Percentiles rank a stretch among this genome's conserved stretches.
Evolutionary conservation across 495 filamentous ascomycete genomes (phyloP).

Genomic region (Penicillium angulare): DNA sequence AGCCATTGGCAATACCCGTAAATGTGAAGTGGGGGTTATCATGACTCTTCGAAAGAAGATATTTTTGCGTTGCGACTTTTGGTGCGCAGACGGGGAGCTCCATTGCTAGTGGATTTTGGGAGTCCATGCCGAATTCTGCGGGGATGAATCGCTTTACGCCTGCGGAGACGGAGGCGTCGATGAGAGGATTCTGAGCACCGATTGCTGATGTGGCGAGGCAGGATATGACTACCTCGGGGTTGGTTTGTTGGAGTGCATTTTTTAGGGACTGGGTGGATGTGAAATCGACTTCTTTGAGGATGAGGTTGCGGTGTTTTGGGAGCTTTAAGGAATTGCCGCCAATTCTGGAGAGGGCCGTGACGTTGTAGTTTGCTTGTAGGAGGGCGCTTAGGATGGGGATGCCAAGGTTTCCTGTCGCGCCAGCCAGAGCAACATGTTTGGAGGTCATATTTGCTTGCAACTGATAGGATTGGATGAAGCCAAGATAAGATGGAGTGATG

Average conservation of each 20-base stretch:
- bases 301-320: conserved; percentile 37
- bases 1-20: conserved; percentile 49
- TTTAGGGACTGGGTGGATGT: conserved; percentile 51
- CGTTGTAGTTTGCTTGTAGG: conserved; percentile 51
- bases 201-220: conserved; percentile 38
- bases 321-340: conserved; percentile 34
- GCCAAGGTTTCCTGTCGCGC: conserved; percentile 65
- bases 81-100: conserved; percentile 41
- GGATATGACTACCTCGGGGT: conserved; percentile 34
- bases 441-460: background rate
- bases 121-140: conserved; percentile 59
- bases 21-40: conserved; percentile 41
- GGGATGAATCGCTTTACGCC: conserved; percentile 63
- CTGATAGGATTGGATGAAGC: background rate
- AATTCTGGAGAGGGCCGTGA: conserved; percentile 60
- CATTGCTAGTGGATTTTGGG: conserved; percentile 34
- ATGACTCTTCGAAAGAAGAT: conserved; percentile 41
- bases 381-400: conserved; percentile 54
- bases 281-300: conserved; percentile 55
- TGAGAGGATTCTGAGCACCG: conserved; percentile 28
- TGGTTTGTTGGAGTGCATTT: conserved; percentile 27
- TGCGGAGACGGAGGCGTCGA: conserved; percentile 60
- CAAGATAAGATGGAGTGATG: too few species aligned
- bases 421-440: too few species aligned
- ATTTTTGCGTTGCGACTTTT: conserved; percentile 50